Evolutionary conservation across 768 basidiomycete species (phyloP).

Genomic region (Podaxis sp.): DNA sequence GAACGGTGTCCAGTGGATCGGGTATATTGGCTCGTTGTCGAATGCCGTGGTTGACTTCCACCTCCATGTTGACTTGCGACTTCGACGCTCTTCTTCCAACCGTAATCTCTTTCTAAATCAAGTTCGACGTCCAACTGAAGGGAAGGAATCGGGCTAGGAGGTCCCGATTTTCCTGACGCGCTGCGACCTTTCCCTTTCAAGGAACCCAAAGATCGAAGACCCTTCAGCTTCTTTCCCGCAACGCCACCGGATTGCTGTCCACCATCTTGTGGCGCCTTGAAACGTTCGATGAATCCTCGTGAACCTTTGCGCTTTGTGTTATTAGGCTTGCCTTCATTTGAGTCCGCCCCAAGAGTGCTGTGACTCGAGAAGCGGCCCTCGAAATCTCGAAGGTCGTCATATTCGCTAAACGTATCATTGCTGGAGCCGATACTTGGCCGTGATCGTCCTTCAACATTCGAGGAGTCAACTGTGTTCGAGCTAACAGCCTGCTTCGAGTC

Average conservation of each 20-base stretch:
- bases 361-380: slow-evolving; percentile 83
- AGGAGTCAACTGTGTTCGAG: slow-evolving; percentile 32
- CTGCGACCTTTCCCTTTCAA: slow-evolving; percentile 55
- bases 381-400: slow-evolving; percentile 85
- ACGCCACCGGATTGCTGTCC: slow-evolving; percentile 29
- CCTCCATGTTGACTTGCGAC: slow-evolving; percentile 18
- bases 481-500: slow-evolving; percentile 16
- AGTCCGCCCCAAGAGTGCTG: slow-evolving; percentile 63
- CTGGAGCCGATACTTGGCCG: slow-evolving; percentile 75
- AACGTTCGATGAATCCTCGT: slow-evolving; percentile 61
- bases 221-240: slow-evolving; percentile 62
- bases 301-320: slow-evolving; percentile 58
- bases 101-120: slow-evolving; percentile 45
- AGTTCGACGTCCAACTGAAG: slow-evolving; percentile 55
- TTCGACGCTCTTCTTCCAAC: slow-evolving; percentile 44
- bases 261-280: slow-evolving; percentile 51
- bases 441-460: slow-evolving; percentile 39
- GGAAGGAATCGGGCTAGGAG: slow-evolving; percentile 53
- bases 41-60: slow-evolving; percentile 21
- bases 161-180: slow-evolving; percentile 35
- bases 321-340: slow-evolving; percentile 21
- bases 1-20: slow-evolving; percentile 66
- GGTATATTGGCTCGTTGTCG: slow-evolving; percentile 35
- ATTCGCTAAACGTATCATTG: slow-evolving; percentile 71
- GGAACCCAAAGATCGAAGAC: slow-evolving; percentile 79